A percentile compares a stretch with the other conserved stretches of the same genome.
phyloP scores from a whole-genome alignment of 306 rosid species.

The Boehmeria nivea region DNA sequence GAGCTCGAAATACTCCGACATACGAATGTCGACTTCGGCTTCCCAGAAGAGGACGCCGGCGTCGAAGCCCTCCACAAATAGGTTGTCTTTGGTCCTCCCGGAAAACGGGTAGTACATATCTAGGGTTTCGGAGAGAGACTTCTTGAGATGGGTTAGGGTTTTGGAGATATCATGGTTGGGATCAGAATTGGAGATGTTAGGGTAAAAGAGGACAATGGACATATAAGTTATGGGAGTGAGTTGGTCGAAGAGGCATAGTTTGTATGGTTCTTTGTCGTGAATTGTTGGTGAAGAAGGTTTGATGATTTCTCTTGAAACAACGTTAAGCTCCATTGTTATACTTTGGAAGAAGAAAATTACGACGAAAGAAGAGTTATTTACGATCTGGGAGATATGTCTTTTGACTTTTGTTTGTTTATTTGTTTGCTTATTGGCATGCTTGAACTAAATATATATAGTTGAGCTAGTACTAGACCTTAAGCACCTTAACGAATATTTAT shows the following conservation, averaged over 20 bases:
- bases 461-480: too few species aligned
- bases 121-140: slow-evolving; percentile 38
- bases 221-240: slow-evolving; percentile 26
- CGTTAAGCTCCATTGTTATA: slow-evolving; percentile 28
- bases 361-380: too few species aligned
- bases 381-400: too few species aligned
- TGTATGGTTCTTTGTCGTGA: slow-evolving; percentile 10
- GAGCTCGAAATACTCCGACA: slow-evolving; percentile 36
- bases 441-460: too few species aligned
- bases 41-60: slow-evolving; percentile 42
- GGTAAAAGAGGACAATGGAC: slow-evolving; percentile 16
- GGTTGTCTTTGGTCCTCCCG: slow-evolving; percentile 27
- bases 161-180: not conserved
- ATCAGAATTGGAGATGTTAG: slow-evolving; percentile 3
- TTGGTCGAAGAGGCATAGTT: slow-evolving; percentile 24
- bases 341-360: too few species aligned
- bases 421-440: too few species aligned
- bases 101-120: slow-evolving; percentile 46
- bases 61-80: slow-evolving; percentile 35
- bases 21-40: slow-evolving; percentile 26
- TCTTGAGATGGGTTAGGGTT: slow-evolving; percentile 18
- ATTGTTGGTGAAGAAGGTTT: slow-evolving; percentile 32
- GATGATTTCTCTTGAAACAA: slow-evolving; percentile 35
- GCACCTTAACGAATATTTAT: too few species aligned
- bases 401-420: too few species aligned